Percentiles rank a stretch among this genome's conserved stretches.
Evolutionary conservation across 495 filamentous ascomycete genomes (phyloP).

Genomic region (Penicillium argentinense): DNA sequence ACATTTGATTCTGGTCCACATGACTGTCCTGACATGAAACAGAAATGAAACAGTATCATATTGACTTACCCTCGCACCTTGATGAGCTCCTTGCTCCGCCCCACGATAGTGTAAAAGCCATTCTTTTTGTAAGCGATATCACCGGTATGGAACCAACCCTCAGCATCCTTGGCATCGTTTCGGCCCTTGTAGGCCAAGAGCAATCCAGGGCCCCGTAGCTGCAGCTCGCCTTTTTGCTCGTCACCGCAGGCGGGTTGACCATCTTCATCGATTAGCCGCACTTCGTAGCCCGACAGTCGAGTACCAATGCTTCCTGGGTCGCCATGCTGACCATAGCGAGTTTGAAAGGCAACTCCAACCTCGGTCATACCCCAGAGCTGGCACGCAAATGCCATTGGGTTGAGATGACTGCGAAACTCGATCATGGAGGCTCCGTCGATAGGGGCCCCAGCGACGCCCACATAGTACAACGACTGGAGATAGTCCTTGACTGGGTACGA

Average conservation of each 20-base stretch:
- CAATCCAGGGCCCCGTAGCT: conserved; percentile 43
- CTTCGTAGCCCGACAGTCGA: conserved; percentile 68
- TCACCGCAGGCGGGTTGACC: conserved; percentile 50
- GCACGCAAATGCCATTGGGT: conserved; percentile 35
- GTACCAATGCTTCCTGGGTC: conserved; percentile 61
- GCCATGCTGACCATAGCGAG: conserved; percentile 42
- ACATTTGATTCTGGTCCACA: background rate
- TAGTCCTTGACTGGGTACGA: conserved; percentile 43
- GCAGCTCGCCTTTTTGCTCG: conserved; percentile 53
- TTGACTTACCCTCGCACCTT: conserved; percentile 57
- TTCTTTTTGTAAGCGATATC: conserved; percentile 66
- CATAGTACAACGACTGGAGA: conserved; percentile 48
- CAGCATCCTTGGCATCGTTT: conserved; percentile 40
- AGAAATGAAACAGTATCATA: background rate
- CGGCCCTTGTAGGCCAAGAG: conserved; percentile 42
- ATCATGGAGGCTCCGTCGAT: conserved; percentile 43
- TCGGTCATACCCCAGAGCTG: conserved; percentile 48
- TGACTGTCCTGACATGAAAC: too few relatives aligned
- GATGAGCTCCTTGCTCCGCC: conserved; percentile 75
- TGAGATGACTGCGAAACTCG: conserved; percentile 39
- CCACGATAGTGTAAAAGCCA: conserved; percentile 67
- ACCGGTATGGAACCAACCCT: conserved; percentile 78
- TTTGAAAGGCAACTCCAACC: conserved; percentile 54
- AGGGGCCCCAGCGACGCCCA: conserved; percentile 50
- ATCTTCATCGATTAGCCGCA: conserved; percentile 47